phyloP scores from a whole-genome alignment of 352 stramenopile species.

The Phytopythium aichiense region DNA sequence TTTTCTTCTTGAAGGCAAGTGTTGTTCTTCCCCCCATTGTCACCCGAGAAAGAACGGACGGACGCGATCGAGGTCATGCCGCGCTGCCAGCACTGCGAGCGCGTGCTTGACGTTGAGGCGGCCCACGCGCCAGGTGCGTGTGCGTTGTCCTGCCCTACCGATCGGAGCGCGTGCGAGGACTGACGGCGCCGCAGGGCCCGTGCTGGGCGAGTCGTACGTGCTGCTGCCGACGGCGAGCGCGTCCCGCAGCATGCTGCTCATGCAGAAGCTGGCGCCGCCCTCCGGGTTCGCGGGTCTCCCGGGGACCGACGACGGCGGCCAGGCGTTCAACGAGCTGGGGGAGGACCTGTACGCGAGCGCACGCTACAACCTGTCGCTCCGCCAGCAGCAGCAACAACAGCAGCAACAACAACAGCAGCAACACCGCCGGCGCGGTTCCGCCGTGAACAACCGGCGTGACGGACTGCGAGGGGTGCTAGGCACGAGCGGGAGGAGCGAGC shows the following conservation, averaged over 20 bases:
- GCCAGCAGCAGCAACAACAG: conserved; percentile 36
- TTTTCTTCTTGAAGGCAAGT: background rate
- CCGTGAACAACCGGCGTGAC: conserved; percentile 9
- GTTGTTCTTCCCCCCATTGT: background rate
- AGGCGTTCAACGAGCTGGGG: conserved; percentile 14
- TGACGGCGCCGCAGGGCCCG: conserved; percentile 7
- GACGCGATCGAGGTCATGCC: conserved; percentile 15
- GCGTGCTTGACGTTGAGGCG: conserved; percentile 34
- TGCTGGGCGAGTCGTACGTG: conserved; percentile 72
- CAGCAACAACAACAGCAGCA: conserved; percentile 27
- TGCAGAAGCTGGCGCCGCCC: conserved; percentile 27
- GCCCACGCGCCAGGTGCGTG: conserved; percentile 27
- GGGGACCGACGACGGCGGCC: conserved; percentile 4
- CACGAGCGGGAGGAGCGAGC: conserved; percentile 16
- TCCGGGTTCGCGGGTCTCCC: conserved; percentile 8
- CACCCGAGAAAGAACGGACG: conserved; percentile 3
- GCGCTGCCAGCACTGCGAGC: conserved; percentile 27
- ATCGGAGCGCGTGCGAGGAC: background rate
- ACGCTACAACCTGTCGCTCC: conserved; percentile 41
- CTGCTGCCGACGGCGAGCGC: conserved; percentile 63
- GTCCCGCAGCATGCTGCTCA: conserved; percentile 48
- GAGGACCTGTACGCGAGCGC: conserved; percentile 36
- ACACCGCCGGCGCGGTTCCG: conserved; percentile 16
- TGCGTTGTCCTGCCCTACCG: background rate
- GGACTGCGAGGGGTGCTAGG: conserved; percentile 17